Conservation (phyloP, 1,284 basidiomycete genomes). For the Cutaneotrichosporon mucoides region DNA sequence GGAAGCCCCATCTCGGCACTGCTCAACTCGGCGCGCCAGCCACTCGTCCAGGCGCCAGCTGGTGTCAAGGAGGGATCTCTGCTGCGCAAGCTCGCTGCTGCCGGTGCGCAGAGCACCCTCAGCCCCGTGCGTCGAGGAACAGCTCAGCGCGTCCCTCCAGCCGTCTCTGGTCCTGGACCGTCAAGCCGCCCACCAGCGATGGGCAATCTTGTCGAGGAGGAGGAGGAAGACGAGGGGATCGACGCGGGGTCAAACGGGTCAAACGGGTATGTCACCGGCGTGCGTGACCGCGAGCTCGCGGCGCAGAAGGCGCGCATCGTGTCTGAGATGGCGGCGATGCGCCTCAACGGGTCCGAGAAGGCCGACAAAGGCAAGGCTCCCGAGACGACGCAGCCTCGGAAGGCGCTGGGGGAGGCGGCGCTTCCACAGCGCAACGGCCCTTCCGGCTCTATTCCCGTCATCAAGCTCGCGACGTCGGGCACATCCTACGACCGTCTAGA, state of each 20-base stretch:
- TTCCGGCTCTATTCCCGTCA: neutral
- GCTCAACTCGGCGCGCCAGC: slow-evolving; percentile 77
- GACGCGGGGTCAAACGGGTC: neutral
- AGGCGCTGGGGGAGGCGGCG: slow-evolving; percentile 6
- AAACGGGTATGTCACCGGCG: neutral
- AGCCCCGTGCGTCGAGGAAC: slow-evolving; percentile 44
- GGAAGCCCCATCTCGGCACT: slow-evolving; percentile 90
- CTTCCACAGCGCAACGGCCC: neutral
- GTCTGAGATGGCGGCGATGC: slow-evolving; percentile 67
- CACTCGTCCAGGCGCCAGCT: slow-evolving; percentile 65
- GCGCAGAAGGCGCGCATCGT: slow-evolving; percentile 83
- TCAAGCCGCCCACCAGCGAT: slow-evolving; percentile 55
- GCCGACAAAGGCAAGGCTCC: neutral
- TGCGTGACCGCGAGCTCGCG: slow-evolving; percentile 55
- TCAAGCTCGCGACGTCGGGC: neutral
- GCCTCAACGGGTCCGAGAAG: slow-evolving; percentile 11
- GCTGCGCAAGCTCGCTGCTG: slow-evolving; percentile 55
- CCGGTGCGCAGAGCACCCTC: slow-evolving; percentile 41
- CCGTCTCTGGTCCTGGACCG: slow-evolving; percentile 14
- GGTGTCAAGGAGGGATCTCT: slow-evolving; percentile 56
- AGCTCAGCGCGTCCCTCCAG: slow-evolving; percentile 3
- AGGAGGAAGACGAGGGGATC: slow-evolving; percentile 49
- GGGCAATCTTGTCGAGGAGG: slow-evolving; percentile 50
- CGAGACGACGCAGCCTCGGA: neutral
- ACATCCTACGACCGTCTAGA: slow-evolving; percentile 35